phyloP scores from a whole-genome alignment of 768 basidiomycete species.

The Agaricus blazei region DNA sequence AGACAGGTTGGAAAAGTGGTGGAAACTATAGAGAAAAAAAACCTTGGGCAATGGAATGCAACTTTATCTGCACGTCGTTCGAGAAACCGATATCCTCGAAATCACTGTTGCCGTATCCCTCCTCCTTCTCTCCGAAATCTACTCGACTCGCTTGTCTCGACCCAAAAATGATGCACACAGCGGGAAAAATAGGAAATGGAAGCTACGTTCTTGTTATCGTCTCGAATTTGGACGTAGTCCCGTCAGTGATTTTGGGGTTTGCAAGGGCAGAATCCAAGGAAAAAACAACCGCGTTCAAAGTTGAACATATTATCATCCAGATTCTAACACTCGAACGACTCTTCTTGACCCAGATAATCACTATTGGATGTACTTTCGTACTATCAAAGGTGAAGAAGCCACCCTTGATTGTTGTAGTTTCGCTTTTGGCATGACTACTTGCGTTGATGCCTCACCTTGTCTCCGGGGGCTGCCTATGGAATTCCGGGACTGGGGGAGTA shows the following conservation, averaged over 20 bases:
- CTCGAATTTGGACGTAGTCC: constrained; percentile 31
- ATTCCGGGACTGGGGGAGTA: background rate
- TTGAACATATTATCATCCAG: constrained; percentile 15
- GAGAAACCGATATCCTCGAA: constrained; percentile 1
- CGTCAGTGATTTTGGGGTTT: constrained; percentile 42
- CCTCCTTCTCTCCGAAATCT: constrained; percentile 1
- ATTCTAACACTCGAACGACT: constrained; percentile 18
- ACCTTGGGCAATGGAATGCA: background rate
- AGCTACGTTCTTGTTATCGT: constrained; percentile 19
- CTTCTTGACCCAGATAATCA: constrained; percentile 41
- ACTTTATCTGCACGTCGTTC: background rate
- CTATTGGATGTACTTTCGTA: constrained; percentile 47
- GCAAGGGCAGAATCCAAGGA: constrained; percentile 27
- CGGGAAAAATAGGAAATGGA: background rate
- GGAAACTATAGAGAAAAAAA: background rate
- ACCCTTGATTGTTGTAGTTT: constrained; percentile 27
- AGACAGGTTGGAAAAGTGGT: background rate
- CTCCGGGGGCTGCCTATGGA: background rate
- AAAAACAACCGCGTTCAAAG: constrained; percentile 9
- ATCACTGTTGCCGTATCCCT: background rate
- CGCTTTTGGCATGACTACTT: background rate
- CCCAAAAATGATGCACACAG: background rate
- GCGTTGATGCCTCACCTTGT: constrained; percentile 2
- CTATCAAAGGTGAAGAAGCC: constrained; percentile 32
- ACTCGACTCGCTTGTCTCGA: background rate